Conservation (phyloP, 139 green algal species). For the Pleodorina starrii region DNA sequence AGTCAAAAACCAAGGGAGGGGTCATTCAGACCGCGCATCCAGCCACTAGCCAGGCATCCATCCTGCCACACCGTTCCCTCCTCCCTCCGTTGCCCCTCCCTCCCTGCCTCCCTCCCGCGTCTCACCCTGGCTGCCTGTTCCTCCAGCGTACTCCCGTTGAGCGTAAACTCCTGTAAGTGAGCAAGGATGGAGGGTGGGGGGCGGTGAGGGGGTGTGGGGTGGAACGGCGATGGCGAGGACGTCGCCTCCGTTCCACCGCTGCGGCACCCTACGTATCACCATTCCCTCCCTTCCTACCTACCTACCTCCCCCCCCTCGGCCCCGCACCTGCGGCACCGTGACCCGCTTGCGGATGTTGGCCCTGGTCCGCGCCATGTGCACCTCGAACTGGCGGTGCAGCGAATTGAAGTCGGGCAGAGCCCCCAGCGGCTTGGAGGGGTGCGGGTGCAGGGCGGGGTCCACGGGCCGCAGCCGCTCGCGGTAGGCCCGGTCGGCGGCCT, state of each 20-base stretch:
- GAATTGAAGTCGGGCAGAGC: conserved; percentile 68
- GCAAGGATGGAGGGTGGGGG: neutral
- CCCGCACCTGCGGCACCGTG: conserved; percentile 55
- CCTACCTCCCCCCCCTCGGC: too few species aligned
- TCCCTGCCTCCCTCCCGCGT: too few species aligned
- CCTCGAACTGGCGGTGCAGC: conserved; percentile 56
- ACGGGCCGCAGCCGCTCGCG: conserved; percentile 51
- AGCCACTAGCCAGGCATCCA: too few species aligned
- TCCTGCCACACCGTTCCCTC: neutral
- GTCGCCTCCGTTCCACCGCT: too few species aligned
- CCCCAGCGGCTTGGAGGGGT: conserved; percentile 50
- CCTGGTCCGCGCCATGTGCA: conserved; percentile 5
- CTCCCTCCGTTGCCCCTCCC: too few species aligned
- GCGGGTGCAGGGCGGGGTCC: conserved; percentile 54
- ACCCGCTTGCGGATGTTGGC: conserved; percentile 48
- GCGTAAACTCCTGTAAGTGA: conserved; percentile 65
- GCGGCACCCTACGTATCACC: too few species aligned
- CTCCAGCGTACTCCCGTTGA: conserved; percentile 50
- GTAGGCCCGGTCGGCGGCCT: conserved; percentile 47
- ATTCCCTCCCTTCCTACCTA: too few species aligned
- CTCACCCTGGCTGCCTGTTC: conserved; percentile 47
- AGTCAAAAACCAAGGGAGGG: too few species aligned
- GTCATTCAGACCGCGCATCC: too few species aligned
- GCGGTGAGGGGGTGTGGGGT: too few species aligned
- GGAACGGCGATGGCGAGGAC: too few species aligned